Conservation (phyloP, 176 grass and related monocot species). For the Phoenix roebelenii region DNA sequence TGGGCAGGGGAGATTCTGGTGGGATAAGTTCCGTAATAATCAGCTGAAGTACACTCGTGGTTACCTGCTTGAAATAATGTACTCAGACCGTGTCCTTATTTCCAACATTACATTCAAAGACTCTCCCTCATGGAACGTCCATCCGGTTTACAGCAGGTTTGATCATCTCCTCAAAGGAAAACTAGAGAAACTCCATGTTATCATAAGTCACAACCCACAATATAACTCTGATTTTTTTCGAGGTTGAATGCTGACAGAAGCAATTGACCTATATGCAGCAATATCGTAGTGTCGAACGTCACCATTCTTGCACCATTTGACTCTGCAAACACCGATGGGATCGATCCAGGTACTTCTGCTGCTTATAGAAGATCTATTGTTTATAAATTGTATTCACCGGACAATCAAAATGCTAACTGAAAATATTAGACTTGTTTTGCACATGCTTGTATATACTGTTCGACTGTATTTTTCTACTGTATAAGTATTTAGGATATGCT, state of each 20-base stretch:
- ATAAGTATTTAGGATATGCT: too few species aligned
- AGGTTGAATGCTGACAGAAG: neutral
- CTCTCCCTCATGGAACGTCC: constrained; percentile 78
- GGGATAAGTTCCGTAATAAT: constrained; percentile 69
- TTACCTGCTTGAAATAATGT: constrained; percentile 72
- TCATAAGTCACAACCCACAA: too few species aligned
- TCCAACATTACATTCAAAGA: constrained; percentile 77
- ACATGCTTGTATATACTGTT: too few species aligned
- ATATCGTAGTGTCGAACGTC: constrained; percentile 63
- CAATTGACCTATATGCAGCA: constrained; percentile 20
- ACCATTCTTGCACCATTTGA: constrained; percentile 70
- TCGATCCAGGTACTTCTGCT: constrained; percentile 56
- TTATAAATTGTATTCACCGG: too few species aligned
- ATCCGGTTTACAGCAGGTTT: constrained; percentile 91
- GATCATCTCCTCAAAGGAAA: neutral
- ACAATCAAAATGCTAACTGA: too few species aligned
- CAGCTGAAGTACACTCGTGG: constrained; percentile 67
- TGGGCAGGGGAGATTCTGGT: constrained; percentile 84
- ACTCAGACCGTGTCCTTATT: constrained; percentile 55
- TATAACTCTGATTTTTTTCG: neutral
- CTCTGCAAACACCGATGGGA: constrained; percentile 86
- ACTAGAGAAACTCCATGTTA: too few species aligned
- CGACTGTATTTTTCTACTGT: too few species aligned
- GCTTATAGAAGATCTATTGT: too few species aligned
- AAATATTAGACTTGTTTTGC: too few species aligned